Percentiles rank a stretch among this genome's conserved stretches.
phyloP scores from a whole-genome alignment of 768 basidiomycete genomes.

The Boletus rubroflammeus region DNA sequence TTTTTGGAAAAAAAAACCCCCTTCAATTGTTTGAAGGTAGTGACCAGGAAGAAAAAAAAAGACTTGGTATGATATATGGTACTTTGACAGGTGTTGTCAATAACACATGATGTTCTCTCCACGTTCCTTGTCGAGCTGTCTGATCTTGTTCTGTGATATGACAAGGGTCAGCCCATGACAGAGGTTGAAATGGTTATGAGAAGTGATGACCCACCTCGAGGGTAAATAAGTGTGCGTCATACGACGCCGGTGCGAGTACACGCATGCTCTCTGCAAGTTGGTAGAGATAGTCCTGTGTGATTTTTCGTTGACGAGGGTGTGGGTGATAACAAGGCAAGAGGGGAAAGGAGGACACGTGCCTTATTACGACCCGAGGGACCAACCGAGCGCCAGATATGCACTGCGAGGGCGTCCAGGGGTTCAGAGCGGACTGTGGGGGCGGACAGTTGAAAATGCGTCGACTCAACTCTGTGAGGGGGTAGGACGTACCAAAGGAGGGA shows the following conservation, averaged over 20 bases:
- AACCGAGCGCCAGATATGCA: slow-evolving; percentile 64
- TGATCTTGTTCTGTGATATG: slow-evolving; percentile 6
- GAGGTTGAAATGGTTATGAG: no score
- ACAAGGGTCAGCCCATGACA: no score
- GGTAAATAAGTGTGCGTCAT: slow-evolving; percentile 71
- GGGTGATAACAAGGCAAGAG: no score
- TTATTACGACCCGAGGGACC: slow-evolving; percentile 91
- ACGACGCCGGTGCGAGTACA: slow-evolving; percentile 66
- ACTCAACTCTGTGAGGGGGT: no score
- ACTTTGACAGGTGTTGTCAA: no score
- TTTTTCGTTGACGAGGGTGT: not conserved
- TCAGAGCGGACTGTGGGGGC: slow-evolving; percentile 68
- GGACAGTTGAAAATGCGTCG: not conserved
- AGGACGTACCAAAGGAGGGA: not conserved
- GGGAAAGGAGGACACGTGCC: slow-evolving; percentile 34
- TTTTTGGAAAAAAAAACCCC: slow-evolving; percentile 63
- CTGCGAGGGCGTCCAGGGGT: slow-evolving; percentile 60
- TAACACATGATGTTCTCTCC: slow-evolving; percentile 1
- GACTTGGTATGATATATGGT: no score
- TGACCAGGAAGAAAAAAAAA: no score
- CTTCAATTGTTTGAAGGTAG: no score
- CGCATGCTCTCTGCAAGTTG: slow-evolving; percentile 69
- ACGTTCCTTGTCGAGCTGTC: slow-evolving; percentile 9
- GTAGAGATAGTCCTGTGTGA: slow-evolving; percentile 78
- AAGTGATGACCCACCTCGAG: slow-evolving; percentile 61